phyloP scores from a whole-genome alignment of 495 filamentous ascomycete species.

The Durotheca rogersii region DNA sequence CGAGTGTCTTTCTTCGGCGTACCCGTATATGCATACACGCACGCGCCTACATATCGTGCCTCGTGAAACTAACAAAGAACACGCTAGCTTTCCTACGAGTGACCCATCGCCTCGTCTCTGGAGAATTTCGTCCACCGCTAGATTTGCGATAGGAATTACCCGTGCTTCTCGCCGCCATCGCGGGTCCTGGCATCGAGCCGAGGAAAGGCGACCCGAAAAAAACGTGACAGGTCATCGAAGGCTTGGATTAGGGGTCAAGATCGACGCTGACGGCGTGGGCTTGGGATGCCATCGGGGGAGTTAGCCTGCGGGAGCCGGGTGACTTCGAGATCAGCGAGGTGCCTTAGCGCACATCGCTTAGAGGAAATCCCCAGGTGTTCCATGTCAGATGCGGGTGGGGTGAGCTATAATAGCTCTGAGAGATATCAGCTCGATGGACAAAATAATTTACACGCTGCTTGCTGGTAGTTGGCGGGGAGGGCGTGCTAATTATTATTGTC shows the following conservation, averaged over 20 bases:
- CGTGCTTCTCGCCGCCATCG: slow-evolving; percentile 14
- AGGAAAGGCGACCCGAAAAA: slow-evolving; percentile 29
- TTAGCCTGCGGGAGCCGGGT: slow-evolving; percentile 30
- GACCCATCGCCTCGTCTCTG: too few relatives aligned
- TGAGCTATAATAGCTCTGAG: slow-evolving; percentile 25
- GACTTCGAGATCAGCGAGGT: slow-evolving; percentile 36
- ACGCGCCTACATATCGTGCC: slow-evolving; percentile 9
- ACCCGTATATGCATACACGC: too few relatives aligned
- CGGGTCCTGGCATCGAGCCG: slow-evolving; percentile 27
- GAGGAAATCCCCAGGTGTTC: slow-evolving; percentile 22
- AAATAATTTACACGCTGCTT: slow-evolving; percentile 17
- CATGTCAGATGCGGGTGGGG: slow-evolving; percentile 30
- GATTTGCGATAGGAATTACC: too few relatives aligned
- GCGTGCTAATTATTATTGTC: slow-evolving; percentile 18
- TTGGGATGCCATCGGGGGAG: slow-evolving; percentile 26
- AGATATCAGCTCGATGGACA: slow-evolving; percentile 9
- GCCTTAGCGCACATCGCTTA: slow-evolving; percentile 38
- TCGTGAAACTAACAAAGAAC: not conserved
- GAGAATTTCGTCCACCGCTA: too few relatives aligned
- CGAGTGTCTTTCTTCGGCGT: too few relatives aligned
- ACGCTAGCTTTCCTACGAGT: too few relatives aligned
- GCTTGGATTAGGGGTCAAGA: slow-evolving; percentile 31
- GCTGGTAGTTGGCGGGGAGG: slow-evolving; percentile 18
- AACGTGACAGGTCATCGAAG: slow-evolving; percentile 28
- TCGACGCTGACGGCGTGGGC: slow-evolving; percentile 32